Evolutionary conservation across 2,329 filamentous ascomycete genomes (phyloP).

Genomic region (Camillea tinctor): DNA sequence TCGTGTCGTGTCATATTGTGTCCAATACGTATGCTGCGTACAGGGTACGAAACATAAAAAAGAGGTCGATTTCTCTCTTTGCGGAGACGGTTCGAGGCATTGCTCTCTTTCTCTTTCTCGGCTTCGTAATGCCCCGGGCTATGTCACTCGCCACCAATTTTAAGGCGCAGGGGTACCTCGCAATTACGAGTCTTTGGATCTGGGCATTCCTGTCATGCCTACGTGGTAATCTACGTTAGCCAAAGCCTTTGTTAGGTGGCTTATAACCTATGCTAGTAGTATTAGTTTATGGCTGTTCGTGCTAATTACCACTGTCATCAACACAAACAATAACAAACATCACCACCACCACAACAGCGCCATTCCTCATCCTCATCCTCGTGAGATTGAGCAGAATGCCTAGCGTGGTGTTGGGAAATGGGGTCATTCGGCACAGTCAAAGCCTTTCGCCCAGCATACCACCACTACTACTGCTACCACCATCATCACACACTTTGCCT

Average conservation of each 20-base stretch:
- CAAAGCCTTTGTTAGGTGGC: background rate
- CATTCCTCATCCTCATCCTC: background rate
- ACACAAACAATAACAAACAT: no score
- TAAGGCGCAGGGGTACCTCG: constrained; percentile 23
- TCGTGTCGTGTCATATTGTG: background rate
- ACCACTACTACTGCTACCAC: no score
- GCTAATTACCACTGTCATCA: no score
- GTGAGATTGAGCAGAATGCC: background rate
- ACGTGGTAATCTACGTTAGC: no score
- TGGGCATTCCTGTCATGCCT: background rate
- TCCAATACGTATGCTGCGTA: background rate
- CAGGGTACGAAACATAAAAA: no score
- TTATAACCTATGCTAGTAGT: no score
- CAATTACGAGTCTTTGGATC: background rate
- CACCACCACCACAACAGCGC: no score
- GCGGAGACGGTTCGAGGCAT: no score
- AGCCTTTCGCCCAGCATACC: background rate
- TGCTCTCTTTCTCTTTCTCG: background rate
- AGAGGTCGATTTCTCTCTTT: no score
- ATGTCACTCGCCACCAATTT: constrained; percentile 21
- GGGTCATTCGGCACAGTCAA: background rate
- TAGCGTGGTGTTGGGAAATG: background rate
- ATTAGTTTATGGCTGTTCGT: no score
- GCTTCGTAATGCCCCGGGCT: constrained; percentile 9
- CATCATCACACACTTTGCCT: background rate